A percentile compares a stretch with the other conserved stretches of the same genome.
Evolutionary conservation across 164 flowering plant species (phyloP).

Genomic region (Buxus sempervirens): DNA sequence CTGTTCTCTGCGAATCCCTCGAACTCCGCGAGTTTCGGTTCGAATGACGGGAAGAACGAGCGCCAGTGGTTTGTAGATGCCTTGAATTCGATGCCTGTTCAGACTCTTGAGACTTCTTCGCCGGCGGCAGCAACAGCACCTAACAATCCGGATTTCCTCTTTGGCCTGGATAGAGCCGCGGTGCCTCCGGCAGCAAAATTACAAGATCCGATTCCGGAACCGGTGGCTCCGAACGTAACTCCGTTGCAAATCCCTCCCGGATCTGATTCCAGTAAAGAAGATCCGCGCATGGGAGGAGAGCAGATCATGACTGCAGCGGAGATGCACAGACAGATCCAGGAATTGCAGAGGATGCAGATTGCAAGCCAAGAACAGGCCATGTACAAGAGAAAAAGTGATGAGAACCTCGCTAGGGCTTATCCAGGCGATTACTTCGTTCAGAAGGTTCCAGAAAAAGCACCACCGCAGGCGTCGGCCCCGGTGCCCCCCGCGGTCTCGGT

Average conservation of each 20-base stretch:
- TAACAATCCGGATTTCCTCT: conserved; percentile 54
- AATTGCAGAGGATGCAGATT: conserved; percentile 47
- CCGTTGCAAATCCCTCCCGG: conserved; percentile 16
- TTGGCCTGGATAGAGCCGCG: conserved; percentile 59
- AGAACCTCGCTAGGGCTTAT: conserved; percentile 26
- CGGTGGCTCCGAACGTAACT: conserved; percentile 16
- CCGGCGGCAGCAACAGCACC: conserved; percentile 21
- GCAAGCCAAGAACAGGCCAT: conserved; percentile 32
- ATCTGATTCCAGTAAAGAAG: conserved; percentile 24
- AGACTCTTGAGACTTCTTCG: conserved; percentile 26
- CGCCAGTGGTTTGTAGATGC: conserved; percentile 78
- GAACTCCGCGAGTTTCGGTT: conserved; percentile 19
- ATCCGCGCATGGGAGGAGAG: conserved; percentile 30
- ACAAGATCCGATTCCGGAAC: conserved; percentile 18
- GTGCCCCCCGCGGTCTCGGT: conserved; percentile 14
- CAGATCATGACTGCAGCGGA: conserved; percentile 26
- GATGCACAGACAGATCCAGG: conserved; percentile 52
- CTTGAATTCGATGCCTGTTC: conserved; percentile 54
- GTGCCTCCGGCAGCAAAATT: conserved; percentile 20
- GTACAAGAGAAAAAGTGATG: conserved; percentile 30
- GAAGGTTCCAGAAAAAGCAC: conserved; percentile 32
- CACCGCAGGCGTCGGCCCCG: conserved; percentile 17
- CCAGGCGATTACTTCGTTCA: conserved; percentile 40
- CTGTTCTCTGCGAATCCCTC: conserved; percentile 31
- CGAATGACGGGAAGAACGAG: conserved; percentile 39